These are phyloP conservation scores for Fusarium concolor DNA, from an alignment of 2,329 filamentous ascomycete genomes.

Conservation along the genomic window DNA sequence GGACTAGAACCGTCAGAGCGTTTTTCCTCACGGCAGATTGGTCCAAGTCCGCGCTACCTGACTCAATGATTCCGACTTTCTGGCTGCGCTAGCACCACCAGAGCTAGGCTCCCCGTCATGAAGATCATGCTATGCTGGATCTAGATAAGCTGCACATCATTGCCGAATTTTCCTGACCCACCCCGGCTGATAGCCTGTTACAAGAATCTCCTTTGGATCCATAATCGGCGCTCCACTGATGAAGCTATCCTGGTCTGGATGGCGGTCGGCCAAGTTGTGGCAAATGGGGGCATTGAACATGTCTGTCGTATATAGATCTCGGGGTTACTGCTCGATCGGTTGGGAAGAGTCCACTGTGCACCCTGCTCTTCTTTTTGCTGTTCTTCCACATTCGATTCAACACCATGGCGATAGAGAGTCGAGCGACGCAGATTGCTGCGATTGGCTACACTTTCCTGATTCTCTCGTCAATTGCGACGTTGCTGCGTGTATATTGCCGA, in stretches of 20 bases:
- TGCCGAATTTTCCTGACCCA: background rate
- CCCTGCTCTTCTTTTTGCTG: background rate
- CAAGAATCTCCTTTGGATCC: background rate
- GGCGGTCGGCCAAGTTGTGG: background rate
- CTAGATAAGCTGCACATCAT: constrained; percentile 1
- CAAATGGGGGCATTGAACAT: background rate
- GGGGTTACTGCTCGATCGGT: constrained; percentile 1
- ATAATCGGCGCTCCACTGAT: constrained; percentile 2
- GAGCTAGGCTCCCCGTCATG: background rate
- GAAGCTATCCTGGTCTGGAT: constrained; percentile 15
- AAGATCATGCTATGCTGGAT: background rate
- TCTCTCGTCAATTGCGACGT: constrained; percentile 48
- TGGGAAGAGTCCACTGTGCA: background rate
- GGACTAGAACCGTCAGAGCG: too few species aligned
- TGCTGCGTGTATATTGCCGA: constrained; percentile 50
- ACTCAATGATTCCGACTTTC: background rate
- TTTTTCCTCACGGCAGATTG: constrained; percentile 2
- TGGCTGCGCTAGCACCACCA: background rate
- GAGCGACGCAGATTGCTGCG: constrained; percentile 39
- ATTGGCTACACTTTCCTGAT: constrained; percentile 50
- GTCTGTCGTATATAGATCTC: constrained; percentile 11
- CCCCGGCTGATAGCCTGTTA: background rate
- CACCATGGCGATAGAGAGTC: constrained; percentile 20
- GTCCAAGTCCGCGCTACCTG: background rate
- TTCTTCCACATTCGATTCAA: background rate